A percentile compares a stretch with the other conserved stretches of the same genome.
Evolutionary conservation across 306 rosid genomes (phyloP).

Genomic region (Prunus mongolica): DNA sequence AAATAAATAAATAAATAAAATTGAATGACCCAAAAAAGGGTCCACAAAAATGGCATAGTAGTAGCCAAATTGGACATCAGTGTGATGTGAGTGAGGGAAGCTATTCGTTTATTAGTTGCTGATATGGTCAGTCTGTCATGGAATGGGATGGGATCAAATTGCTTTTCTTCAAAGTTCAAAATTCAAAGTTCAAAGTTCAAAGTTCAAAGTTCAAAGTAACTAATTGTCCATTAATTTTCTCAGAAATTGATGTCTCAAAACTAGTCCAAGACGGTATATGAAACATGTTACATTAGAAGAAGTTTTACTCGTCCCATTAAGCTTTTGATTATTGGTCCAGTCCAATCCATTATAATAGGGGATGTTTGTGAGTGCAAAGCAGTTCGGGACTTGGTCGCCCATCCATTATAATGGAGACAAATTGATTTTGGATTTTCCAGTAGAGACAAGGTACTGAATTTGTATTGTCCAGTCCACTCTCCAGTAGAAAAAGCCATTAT

Average conservation of each 20-base stretch:
- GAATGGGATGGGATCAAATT: neutral
- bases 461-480: neutral
- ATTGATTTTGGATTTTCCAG: constrained; percentile 5
- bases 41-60: neutral
- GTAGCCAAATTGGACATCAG: neutral
- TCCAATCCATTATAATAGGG: too few species aligned
- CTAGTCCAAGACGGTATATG: neutral
- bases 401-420: neutral
- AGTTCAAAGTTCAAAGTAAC: neutral
- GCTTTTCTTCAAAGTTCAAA: neutral
- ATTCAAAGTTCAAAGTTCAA: too few species aligned
- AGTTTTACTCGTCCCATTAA: too few species aligned
- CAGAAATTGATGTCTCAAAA: neutral
- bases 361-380: too few species aligned
- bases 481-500: neutral
- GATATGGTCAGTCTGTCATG: neutral
- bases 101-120: constrained; percentile 5
- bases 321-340: too few species aligned
- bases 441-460: too few species aligned
- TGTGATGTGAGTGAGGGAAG: neutral
- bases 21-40: neutral
- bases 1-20: neutral
- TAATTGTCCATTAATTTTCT: neutral
- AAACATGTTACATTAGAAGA: too few species aligned
- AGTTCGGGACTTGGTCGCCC: too few species aligned